Conservation (phyloP, 2,329 filamentous ascomycete species). For the Aspergillus tanneri region DNA sequence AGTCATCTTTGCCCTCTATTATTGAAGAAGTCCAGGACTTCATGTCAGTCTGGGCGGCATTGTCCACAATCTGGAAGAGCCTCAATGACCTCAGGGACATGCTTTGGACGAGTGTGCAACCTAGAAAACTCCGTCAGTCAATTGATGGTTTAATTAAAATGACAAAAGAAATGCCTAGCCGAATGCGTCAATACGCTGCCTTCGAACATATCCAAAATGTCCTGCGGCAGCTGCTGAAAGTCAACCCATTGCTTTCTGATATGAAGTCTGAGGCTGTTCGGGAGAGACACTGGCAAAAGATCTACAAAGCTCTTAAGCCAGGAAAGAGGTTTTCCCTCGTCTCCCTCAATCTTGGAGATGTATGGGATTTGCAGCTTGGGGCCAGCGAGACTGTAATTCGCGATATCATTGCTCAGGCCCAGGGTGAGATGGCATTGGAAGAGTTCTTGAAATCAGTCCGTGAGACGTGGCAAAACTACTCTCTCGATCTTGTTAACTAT, state of each 20-base stretch:
- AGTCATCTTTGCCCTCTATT: slow-evolving; percentile 79
- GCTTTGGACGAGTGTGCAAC: slow-evolving; percentile 93
- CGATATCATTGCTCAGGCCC: slow-evolving; percentile 91
- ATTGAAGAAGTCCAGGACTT: slow-evolving; percentile 98
- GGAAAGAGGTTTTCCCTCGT: slow-evolving; percentile 91
- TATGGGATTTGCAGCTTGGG: slow-evolving; percentile 93
- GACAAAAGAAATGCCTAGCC: slow-evolving; percentile 98
- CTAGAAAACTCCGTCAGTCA: slow-evolving; percentile 83
- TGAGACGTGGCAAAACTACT: slow-evolving; percentile 95
- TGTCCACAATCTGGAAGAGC: slow-evolving; percentile 95
- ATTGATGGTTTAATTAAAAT: slow-evolving; percentile 94
- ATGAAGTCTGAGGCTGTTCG: slow-evolving; percentile 95
- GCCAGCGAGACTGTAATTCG: slow-evolving; percentile 84
- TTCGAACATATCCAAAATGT: slow-evolving; percentile 97
- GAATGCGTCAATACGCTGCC: slow-evolving; percentile 99
- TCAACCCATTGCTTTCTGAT: slow-evolving; percentile 82
- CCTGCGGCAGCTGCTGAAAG: slow-evolving; percentile 82
- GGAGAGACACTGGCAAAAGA: slow-evolving; percentile 95
- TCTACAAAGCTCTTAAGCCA: slow-evolving; percentile 92
- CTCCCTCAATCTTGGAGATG: slow-evolving; percentile 94
- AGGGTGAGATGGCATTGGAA: slow-evolving; percentile 96
- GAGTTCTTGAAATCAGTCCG: slow-evolving; percentile 96
- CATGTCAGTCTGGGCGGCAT: slow-evolving; percentile 94
- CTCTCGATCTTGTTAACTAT: slow-evolving; percentile 91
- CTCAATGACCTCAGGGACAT: slow-evolving; percentile 90